phyloP scores from a whole-genome alignment of 1,284 basidiomycete species.

The Fomitiporia mediterranea region DNA sequence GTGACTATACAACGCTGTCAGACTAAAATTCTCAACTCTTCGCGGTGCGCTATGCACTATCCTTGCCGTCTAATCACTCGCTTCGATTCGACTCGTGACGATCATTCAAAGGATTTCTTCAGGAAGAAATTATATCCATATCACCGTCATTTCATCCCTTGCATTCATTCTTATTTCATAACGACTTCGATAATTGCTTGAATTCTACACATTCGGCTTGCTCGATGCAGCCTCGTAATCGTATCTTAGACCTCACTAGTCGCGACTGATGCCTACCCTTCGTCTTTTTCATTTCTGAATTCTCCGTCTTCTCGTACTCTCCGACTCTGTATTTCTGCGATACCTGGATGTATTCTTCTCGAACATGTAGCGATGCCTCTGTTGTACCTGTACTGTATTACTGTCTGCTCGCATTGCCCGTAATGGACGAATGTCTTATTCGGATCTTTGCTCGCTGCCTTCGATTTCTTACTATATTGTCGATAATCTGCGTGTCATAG shows the following conservation, averaged over 20 bases:
- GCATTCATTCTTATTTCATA: constrained; percentile 3
- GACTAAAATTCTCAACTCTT: neutral
- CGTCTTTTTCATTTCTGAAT: neutral
- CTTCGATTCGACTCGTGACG: neutral
- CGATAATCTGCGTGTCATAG: too few relatives aligned
- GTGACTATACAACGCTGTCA: neutral
- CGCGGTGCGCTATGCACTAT: neutral
- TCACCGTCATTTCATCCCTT: constrained; percentile 9
- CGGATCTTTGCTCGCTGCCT: too few relatives aligned
- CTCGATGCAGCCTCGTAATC: constrained; percentile 2
- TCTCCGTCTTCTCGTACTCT: neutral
- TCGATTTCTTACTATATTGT: too few relatives aligned
- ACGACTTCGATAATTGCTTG: neutral
- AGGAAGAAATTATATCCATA: constrained; percentile 9
- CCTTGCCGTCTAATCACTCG: neutral
- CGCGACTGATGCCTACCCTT: neutral
- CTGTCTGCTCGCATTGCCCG: neutral
- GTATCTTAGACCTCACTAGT: constrained; percentile 2
- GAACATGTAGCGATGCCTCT: neutral
- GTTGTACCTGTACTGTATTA: neutral
- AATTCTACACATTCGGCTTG: neutral
- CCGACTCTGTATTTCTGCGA: neutral
- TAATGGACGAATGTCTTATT: neutral
- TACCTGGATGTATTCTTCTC: neutral
- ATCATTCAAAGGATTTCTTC: constrained; percentile 4